Evolutionary conservation across 2,329 filamentous ascomycete species (phyloP), one percentile per base, ranked within the genome.

Genomic region (Monosporascus cannonballus): DNA sequence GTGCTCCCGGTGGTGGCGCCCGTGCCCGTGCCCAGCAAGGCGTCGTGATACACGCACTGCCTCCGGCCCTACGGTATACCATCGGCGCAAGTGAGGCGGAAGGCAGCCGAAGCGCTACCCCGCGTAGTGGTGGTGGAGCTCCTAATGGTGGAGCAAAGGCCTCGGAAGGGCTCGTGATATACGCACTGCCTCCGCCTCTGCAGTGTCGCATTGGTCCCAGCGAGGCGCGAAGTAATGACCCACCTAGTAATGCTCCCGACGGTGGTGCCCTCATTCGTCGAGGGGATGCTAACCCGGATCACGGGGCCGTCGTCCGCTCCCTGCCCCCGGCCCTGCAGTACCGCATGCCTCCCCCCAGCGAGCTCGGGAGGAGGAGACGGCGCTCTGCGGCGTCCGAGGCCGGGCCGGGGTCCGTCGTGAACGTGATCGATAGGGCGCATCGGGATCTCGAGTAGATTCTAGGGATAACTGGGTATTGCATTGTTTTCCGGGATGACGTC

Each of bases 361-460:
- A 14, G 45, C 14, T 15, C 24, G 22, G 20, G 24, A n/a, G 45
- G 24, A 9, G 45, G 15, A 9, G 25, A 47, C 15, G 15, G 8
- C 24, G 9, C n/a, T 4, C 17, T 6, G 25, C 24, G 20, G 24
- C 17, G n/a, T 22, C 20, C 44, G n/a, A 24, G 38, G 17, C 4
- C 18, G 17, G 17, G 38, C 11, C 6, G 38, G 6, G 38, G 17
- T 41, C 17, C 8, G 56, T 65, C 4, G 50, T 57, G 8, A 61
- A 64, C 36, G 51, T 64, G 54, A 41, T 66, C 39, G 61, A 62
- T 18, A 56, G 53, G 17, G 54, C 54, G 50, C 58, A 62, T 49
- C 55, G 56, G 46, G 51, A 54, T 45, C 50, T 56, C n/a, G 51
- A 52, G 48, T n/a, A 47, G 15, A 22, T 11, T 5, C 5, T 25